Conservation (phyloP, 2,329 filamentous ascomycete genomes). For the Xylogone sp. region DNA sequence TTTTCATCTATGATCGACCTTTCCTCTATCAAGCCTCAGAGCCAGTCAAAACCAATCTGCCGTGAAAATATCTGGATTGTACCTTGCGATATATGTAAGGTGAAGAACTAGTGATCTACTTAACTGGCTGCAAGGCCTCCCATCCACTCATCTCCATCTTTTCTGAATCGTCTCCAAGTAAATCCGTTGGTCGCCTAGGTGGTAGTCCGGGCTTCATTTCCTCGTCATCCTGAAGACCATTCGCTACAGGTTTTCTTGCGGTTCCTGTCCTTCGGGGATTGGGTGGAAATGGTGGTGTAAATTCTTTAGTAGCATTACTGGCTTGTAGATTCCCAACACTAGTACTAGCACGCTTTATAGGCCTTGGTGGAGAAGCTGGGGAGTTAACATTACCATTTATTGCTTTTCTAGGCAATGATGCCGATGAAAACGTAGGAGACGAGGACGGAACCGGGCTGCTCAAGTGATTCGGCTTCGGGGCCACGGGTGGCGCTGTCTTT, state of each 20-base stretch:
- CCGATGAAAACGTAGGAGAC: conserved; percentile 3
- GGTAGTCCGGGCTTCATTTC: conserved; percentile 21
- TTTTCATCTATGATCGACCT: background rate
- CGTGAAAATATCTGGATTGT: too few relatives aligned
- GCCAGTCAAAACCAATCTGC: background rate
- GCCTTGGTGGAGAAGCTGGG: background rate
- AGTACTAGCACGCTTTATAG: background rate
- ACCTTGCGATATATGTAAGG: too few relatives aligned
- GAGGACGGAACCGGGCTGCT: conserved; percentile 15
- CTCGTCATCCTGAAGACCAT: conserved; percentile 11
- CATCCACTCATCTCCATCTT: conserved; percentile 18
- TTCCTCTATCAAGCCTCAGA: background rate
- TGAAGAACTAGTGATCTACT: background rate
- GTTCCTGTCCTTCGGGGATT: conserved; percentile 16
- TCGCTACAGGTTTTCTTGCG: conserved; percentile 5
- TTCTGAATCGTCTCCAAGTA: conserved; percentile 21
- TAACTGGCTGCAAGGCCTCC: conserved; percentile 22
- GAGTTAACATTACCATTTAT: background rate
- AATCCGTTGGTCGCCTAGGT: conserved; percentile 20
- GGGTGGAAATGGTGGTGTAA: conserved; percentile 19
- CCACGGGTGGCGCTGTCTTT: conserved; percentile 28
- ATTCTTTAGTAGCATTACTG: conserved; percentile 3
- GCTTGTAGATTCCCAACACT: conserved; percentile 4
- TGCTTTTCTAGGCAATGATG: background rate
- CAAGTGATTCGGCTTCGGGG: conserved; percentile 28